Evolutionary conservation across 805 yeast genomes (phyloP).

Genomic region (Wickerhamiella kazuoi): DNA sequence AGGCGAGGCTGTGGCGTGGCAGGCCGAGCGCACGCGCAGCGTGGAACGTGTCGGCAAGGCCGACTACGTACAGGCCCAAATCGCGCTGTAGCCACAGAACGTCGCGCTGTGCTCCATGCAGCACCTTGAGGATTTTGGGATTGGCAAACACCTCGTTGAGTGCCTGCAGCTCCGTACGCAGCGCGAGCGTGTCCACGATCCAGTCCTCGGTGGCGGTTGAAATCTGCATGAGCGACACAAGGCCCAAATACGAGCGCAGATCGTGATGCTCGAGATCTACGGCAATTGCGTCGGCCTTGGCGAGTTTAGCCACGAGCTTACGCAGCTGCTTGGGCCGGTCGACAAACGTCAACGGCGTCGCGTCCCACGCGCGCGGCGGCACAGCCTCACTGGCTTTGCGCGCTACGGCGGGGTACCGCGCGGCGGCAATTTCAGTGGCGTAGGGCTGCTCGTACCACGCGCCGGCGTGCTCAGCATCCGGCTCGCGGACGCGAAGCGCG

Average conservation of each 20-base stretch:
- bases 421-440: constrained; percentile 47
- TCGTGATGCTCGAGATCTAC: constrained; percentile 96
- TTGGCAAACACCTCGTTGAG: constrained; percentile 65
- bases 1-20: constrained; percentile 72
- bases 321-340: constrained; percentile 36
- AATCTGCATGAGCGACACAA: constrained; percentile 86
- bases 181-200: constrained; percentile 65
- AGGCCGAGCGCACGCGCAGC: constrained; percentile 70
- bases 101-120: constrained; percentile 96
- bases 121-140: constrained; percentile 66
- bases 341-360: constrained; percentile 36
- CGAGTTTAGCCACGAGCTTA: constrained; percentile 37
- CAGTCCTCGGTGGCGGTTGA: constrained; percentile 69
- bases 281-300: constrained; percentile 47
- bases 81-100: constrained; percentile 94
- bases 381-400: constrained; percentile 31
- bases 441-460: constrained; percentile 69
- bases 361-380: constrained; percentile 32
- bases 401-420: constrained; percentile 48
- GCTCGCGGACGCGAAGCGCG: constrained; percentile 24
- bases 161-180: constrained; percentile 50
- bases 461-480: constrained; percentile 25
- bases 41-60: constrained; percentile 80
- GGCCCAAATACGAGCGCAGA: constrained; percentile 72
- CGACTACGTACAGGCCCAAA: constrained; percentile 75